phyloP scores from a whole-genome alignment of 1,284 basidiomycete genomes.

The Athelia psychrophila region DNA sequence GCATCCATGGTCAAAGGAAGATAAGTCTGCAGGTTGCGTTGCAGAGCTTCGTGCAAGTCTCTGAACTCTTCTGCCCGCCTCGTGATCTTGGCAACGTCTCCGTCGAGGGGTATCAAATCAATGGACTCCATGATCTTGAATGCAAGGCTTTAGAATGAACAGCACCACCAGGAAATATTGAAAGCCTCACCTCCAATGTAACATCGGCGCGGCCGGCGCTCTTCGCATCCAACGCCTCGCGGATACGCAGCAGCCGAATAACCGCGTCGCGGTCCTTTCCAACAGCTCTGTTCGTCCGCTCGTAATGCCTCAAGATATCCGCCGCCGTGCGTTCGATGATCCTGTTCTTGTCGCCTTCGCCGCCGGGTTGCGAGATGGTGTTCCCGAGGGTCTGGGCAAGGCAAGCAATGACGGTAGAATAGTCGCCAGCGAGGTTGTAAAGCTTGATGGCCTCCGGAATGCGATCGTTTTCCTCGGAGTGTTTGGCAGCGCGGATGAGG shows the following conservation, averaged over 20 bases:
- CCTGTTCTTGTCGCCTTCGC: conserved; percentile 63
- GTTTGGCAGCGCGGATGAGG: conserved; percentile 76
- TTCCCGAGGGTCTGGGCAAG: conserved; percentile 91
- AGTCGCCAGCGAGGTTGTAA: conserved; percentile 94
- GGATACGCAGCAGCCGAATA: conserved; percentile 75
- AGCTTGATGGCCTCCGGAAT: conserved; percentile 92
- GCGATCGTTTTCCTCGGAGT: conserved; percentile 75
- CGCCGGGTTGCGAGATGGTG: conserved; percentile 65
- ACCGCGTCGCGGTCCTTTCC: conserved; percentile 79
- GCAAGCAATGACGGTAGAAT: conserved; percentile 84
- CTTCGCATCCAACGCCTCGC: conserved; percentile 81
- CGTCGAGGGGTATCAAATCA: conserved; percentile 86
- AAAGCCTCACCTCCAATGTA: conserved; percentile 70
- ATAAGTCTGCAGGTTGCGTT: conserved; percentile 88
- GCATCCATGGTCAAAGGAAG: conserved; percentile 94
- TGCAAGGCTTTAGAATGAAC: conserved; percentile 2
- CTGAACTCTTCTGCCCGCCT: conserved; percentile 90
- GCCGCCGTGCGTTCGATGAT: conserved; percentile 77
- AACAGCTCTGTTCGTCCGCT: conserved; percentile 72
- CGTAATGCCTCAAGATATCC: conserved; percentile 87
- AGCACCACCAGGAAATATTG: neutral
- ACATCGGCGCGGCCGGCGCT: conserved; percentile 71
- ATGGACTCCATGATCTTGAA: conserved; percentile 82
- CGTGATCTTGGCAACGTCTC: conserved; percentile 85
- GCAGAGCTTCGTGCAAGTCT: conserved; percentile 82